Evolutionary conservation across 257 asterid species (phyloP).

Genomic region (Haberlea rhodopensis): DNA sequence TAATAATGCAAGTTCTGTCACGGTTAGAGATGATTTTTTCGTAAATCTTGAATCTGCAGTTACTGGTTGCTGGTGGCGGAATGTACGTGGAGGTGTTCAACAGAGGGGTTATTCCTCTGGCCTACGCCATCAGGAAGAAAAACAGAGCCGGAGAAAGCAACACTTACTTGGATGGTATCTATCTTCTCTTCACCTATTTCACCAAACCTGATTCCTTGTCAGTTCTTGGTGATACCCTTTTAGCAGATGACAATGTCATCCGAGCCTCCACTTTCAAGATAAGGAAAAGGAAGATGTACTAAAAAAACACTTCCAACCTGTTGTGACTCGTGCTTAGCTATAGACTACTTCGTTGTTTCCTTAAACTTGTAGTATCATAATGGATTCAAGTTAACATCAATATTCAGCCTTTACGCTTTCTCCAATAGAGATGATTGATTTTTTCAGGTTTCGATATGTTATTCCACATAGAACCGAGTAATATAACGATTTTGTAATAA

Average conservation of each 20-base stretch:
- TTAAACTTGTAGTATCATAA: not conserved
- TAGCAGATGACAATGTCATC: conserved; percentile 68
- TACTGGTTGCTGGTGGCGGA: conserved; percentile 94
- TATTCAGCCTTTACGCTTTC: not conserved
- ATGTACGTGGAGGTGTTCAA: conserved; percentile 97
- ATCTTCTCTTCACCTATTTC: conserved; percentile 85
- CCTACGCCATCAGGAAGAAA: conserved; percentile 75
- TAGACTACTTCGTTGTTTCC: not conserved
- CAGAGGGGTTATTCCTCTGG: conserved; percentile 91
- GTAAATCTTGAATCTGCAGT: conserved; percentile 38
- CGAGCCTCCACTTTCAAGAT: conserved; percentile 79
- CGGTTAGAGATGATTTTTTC: not conserved
- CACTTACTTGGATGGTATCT: conserved; percentile 90
- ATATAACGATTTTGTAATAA: not conserved
- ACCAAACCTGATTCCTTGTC: conserved; percentile 78
- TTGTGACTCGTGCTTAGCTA: conserved; percentile 2
- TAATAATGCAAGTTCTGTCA: not conserved
- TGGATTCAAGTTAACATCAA: not conserved
- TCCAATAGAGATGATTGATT: too few relatives aligned
- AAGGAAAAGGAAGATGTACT: conserved; percentile 65
- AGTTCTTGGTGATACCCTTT: conserved; percentile 46
- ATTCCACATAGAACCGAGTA: not conserved
- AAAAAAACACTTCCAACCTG: conserved; percentile 1
- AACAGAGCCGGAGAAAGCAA: conserved; percentile 91
- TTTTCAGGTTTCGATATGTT: not conserved